Conservation (phyloP, 306 rosid genomes). For the Comarum palustre region DNA sequence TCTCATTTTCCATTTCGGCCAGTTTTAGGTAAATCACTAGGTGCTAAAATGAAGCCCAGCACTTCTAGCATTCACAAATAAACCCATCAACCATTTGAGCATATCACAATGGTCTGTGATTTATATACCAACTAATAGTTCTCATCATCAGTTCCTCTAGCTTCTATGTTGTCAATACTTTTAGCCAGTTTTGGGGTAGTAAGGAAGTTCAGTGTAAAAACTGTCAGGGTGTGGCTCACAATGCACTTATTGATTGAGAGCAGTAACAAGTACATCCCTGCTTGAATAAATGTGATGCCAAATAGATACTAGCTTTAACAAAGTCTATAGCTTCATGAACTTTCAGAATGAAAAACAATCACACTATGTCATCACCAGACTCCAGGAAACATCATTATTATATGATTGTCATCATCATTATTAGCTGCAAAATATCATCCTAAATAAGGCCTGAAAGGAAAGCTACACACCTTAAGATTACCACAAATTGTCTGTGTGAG, state of each 20-base stretch:
- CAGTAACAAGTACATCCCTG: neutral
- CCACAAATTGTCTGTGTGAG: constrained; percentile 84
- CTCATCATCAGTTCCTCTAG: neutral
- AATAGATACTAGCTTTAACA: neutral
- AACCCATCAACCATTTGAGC: neutral
- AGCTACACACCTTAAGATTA: constrained; percentile 47
- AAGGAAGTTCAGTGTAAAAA: neutral
- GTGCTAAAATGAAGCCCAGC: neutral
- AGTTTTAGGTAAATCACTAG: neutral
- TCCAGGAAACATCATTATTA: neutral
- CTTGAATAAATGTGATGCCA: neutral
- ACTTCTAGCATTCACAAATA: neutral
- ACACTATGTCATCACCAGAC: neutral
- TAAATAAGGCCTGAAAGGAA: neutral
- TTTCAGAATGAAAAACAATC: neutral
- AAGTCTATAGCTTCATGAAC: neutral
- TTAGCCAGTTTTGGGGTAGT: neutral
- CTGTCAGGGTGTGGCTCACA: neutral
- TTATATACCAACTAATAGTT: neutral
- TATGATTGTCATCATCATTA: neutral
- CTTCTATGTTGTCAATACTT: neutral
- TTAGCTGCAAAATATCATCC: neutral
- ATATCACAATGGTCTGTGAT: neutral
- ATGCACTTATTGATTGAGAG: neutral
- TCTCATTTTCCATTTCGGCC: neutral